Base-by-base conservation (phyloP, 148 eudicot species). In the Limonium bicolor region DNA sequence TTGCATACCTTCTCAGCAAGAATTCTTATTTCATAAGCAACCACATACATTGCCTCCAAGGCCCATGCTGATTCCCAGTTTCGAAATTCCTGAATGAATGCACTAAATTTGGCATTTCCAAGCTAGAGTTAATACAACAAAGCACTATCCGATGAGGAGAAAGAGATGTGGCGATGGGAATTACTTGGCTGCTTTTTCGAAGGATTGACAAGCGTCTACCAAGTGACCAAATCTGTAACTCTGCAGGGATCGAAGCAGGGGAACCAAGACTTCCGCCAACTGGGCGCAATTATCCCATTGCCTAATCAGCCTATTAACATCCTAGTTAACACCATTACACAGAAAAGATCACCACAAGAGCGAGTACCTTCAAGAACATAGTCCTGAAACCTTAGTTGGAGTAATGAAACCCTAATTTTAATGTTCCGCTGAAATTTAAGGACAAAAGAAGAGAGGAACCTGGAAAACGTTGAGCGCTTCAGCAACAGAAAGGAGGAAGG, bases 41-140 rank as follows among this genome's bases (percentile, higher is more conserved):
- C 59, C 28, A 73, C 80, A 66, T 71, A 81, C 2, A 92, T 45
- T 10, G 95, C 78, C 48, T 81, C 82, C 50, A 92, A 73, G 41
- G 95, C 99, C 99, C 99, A 92, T 0, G 95, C 88, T 1, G 88
- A 75, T 50, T 92, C 99, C 95, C 95, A 85, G 36, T 84, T 92
- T 45, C 95, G 85, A 46, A 92, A 85, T 29, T 92, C 99, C 76
- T 84, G 99, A 52, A 81, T 47, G 49, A 85, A 85, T 26, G 88
- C 88, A 76, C 97, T 88, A 59, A 48, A 58, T 50, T 34, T 46
- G 52, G 46, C 61, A 37, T 52, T 53, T 52, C 48, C 46, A 38
- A 32, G 53, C 38, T 19, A 59, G 24, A 41, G 21, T 40, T 42
- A 38, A 35, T 24, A 7, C 12, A 40, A 18, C 12, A 0, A 18